These are phyloP conservation scores for Xylaria sp. DNA, from an alignment of 2,329 filamentous ascomycete genomes.

Conservation along the genomic window DNA sequence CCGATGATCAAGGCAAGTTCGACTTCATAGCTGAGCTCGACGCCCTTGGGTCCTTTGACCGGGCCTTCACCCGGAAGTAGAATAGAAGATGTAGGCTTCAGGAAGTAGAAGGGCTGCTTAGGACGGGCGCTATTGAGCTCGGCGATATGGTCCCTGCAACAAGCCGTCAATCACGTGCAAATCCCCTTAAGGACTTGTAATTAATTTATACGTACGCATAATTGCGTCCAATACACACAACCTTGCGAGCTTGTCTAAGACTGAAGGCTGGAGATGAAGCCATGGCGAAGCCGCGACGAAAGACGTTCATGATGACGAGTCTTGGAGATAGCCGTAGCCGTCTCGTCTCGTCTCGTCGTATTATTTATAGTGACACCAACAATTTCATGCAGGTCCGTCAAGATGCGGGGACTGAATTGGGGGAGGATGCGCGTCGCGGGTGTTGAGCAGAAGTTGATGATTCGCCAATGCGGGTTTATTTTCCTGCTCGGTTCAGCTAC, in stretches of 20 bases:
- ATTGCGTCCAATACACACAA: constrained; percentile 94
- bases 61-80: constrained; percentile 81
- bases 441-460: constrained; percentile 23
- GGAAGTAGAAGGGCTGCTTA: constrained; percentile 98
- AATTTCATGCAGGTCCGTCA: constrained; percentile 12
- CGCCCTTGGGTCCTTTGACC: constrained; percentile 82
- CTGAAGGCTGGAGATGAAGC: constrained; percentile 54
- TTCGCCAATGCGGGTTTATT: constrained; percentile 37
- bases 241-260: constrained; percentile 71
- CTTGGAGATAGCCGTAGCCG: background rate
- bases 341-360: background rate
- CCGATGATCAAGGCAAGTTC: constrained; percentile 92
- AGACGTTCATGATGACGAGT: constrained; percentile 47
- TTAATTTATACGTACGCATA: constrained; percentile 76
- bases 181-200: background rate
- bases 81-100: constrained; percentile 91
- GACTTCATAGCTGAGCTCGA: constrained; percentile 92
- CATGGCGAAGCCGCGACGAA: constrained; percentile 51
- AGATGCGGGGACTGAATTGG: constrained; percentile 15
- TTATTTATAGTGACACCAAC: constrained; percentile 24
- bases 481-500: constrained; percentile 23
- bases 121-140: constrained; percentile 89
- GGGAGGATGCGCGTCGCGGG: constrained; percentile 14
- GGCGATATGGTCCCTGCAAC: constrained; percentile 84
- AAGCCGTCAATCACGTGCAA: constrained; percentile 6